Base-by-base conservation (phyloP, 768 basidiomycete species). In the Lactifluus volemus region DNA sequence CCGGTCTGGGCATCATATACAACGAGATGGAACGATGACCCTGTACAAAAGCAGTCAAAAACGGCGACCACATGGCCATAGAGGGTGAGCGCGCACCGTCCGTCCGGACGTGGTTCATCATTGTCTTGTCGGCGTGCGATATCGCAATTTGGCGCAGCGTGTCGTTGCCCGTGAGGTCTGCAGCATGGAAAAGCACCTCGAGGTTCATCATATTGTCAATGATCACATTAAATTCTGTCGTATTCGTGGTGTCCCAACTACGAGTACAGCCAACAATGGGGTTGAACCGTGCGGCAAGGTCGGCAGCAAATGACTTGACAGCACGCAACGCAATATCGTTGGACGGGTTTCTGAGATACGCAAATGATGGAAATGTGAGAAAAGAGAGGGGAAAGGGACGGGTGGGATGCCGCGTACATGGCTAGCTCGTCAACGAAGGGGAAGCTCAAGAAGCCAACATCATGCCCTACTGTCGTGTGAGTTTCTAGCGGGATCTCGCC, bases 131-230 rank as follows among this genome's bases (percentile, higher is more conserved):
- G 1, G 86, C 84, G 65, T 88, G 86, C 8, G 75, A 75, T 34
- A 77, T 79, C 5, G 86, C 86, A 30, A 88, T 87, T 19, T 81
- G 71, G 21, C 77, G 74, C 15, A 86, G 71, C 0, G 82, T 85
- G 6, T 75, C 66, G 64, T 88, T 86, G 2, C 81, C 79, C 0
- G 84, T 87, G 25, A 87, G 71, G n/a, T 72, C 72, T 45, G 76
- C 81, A 6, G 52, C 39, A 14, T 3, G 1, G 50, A 30, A 60
- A 14, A 63, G 39, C 29, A 76, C 73, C 61, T 88, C 84, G 19
- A 89, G 78, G 66, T 84, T 88, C 84, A 89, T 86, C 85, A 88
- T 86, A 68, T 86, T 87, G 73, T 88, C 86, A 49, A 88, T 86
- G 69, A 88, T 86, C 53, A 88, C 85, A 68, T 77, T 76, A 68